A percentile compares a stretch with the other conserved stretches of the same genome.
Conservation (phyloP, 768 basidiomycete genomes). For the Lyophyllum atratum region DNA sequence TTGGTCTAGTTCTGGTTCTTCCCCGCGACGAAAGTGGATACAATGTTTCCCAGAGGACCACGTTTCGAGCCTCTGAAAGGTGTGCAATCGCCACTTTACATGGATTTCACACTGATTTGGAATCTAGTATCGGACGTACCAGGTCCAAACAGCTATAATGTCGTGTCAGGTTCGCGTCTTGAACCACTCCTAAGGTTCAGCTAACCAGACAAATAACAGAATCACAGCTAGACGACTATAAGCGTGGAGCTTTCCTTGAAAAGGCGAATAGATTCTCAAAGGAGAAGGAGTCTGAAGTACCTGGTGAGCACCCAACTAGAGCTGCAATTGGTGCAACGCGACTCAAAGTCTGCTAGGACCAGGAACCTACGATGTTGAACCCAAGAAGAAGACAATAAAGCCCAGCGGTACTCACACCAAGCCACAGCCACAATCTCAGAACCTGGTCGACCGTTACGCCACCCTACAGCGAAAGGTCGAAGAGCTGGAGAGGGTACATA, state of each 20-base stretch:
- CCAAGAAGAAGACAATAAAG: slow-evolving; percentile 26
- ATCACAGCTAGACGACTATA: slow-evolving; percentile 50
- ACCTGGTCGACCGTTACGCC: slow-evolving; percentile 49
- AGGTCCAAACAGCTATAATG: slow-evolving; percentile 51
- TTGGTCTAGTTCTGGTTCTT: slow-evolving; percentile 10
- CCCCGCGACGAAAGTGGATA: not conserved
- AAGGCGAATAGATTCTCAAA: slow-evolving; percentile 53
- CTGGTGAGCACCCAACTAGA: slow-evolving; percentile 35
- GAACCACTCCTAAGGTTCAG: not conserved
- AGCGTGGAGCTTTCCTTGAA: slow-evolving; percentile 60
- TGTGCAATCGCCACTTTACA: slow-evolving; percentile 24
- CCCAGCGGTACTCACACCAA: slow-evolving; percentile 21
- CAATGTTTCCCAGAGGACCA: slow-evolving; percentile 51
- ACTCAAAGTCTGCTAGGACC: slow-evolving; percentile 30
- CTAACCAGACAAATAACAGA: slow-evolving; percentile 26
- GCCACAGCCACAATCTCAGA: slow-evolving; percentile 16
- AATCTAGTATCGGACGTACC: slow-evolving; percentile 49
- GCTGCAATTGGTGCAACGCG: not conserved
- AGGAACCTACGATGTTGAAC: slow-evolving; percentile 27
- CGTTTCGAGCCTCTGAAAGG: slow-evolving; percentile 45
- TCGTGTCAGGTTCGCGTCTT: slow-evolving; percentile 34
- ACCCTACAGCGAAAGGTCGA: slow-evolving; percentile 63
- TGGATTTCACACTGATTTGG: too few relatives aligned
- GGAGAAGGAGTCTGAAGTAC: slow-evolving; percentile 40
- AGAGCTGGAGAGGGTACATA: slow-evolving; percentile 61